Base-by-base conservation (phyloP, 345 rosid genomes). In the Pugionium dolabratum region DNA sequence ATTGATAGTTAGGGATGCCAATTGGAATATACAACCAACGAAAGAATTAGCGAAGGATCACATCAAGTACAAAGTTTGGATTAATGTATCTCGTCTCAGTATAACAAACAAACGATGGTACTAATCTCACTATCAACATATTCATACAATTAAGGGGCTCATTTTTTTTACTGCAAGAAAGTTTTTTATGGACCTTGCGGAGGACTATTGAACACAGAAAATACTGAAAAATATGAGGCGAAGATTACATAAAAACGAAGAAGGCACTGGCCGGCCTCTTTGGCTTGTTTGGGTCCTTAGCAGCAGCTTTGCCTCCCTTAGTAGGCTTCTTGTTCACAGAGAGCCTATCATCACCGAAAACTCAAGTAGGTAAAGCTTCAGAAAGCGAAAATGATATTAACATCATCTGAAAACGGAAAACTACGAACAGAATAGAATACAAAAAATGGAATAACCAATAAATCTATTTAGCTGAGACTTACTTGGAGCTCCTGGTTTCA, bases 181-280 rank as follows among this genome's bases (percentile, higher is more conserved):
- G 18, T 18, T 18, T 18, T 18, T 18, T 18, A 18, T 18, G 18
- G 18, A 18, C 18, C 18, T 18, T 18, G 18, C 18, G 18, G 18
- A 37, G 6, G 7, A 36, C 40, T 4, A 36, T 7, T 42, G 5
- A 56, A 71, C 31, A 49, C 33, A 72, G 28, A 30, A 30, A 26
- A 44, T 8, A 18, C 18, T 6, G 9, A 34, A 55, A 35, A 54
- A 39, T 9, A n/a, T 4, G 7, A 42, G 25, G 34, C 6, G 62
- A 60, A 4, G 49, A 54, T 36, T 85, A 94, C 99, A 94, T 90
- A 90, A 94, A 94, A 44, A 86, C 91, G 77, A 86, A 86, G 88
- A 86, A 86, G 64, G 91, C 88, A 64, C 91, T 86, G 30, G 91
- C 71, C 0, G 91, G 88, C 80, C 85, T 80, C 81, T 86, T 86